Conservation (phyloP, 2,329 filamentous ascomycete species). For the Neoascochyta sp. region DNA sequence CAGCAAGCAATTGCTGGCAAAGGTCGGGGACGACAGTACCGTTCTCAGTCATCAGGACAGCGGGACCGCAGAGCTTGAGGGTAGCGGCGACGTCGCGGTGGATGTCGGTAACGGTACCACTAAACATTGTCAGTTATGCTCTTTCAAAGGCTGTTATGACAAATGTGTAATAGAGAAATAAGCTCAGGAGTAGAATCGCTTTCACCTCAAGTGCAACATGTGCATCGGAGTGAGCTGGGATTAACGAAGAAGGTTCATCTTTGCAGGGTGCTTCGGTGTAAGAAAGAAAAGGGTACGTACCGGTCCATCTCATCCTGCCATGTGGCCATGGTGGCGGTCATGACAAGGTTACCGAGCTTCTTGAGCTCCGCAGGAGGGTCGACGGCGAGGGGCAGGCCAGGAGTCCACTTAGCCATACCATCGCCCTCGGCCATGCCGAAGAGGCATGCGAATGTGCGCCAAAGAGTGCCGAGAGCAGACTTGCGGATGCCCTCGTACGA, state of each 20-base stretch:
- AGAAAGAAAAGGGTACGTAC: conserved; percentile 57
- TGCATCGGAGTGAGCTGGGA: conserved; percentile 99
- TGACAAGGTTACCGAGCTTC: conserved; percentile 81
- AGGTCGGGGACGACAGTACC: conserved; percentile 65
- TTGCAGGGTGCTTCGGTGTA: conserved; percentile 19
- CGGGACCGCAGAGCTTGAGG: conserved; percentile 84
- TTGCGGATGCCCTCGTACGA: conserved; percentile 91
- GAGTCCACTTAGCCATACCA: conserved; percentile 76
- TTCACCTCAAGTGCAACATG: conserved; percentile 83
- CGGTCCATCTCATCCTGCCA: conserved; percentile 91
- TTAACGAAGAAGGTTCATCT: conserved; percentile 89
- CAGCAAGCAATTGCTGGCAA: conserved; percentile 68
- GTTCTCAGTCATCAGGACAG: conserved; percentile 70
- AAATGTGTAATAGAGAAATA: conserved; percentile 45
- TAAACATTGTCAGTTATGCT: conserved; percentile 41
- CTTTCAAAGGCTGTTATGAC: conserved; percentile 5
- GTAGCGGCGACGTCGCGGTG: conserved; percentile 90
- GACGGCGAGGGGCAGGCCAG: conserved; percentile 78
- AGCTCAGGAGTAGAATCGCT: conserved; percentile 60
- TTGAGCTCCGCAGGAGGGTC: conserved; percentile 74
- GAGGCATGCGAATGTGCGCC: conserved; percentile 88
- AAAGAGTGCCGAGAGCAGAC: conserved; percentile 84
- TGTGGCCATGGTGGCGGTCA: conserved; percentile 75
- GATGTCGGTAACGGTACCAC: conserved; percentile 86
- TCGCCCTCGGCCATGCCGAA: conserved; percentile 83